Conservation (phyloP, 2,329 filamentous ascomycete genomes). For the Lachnellula subtilissima region DNA sequence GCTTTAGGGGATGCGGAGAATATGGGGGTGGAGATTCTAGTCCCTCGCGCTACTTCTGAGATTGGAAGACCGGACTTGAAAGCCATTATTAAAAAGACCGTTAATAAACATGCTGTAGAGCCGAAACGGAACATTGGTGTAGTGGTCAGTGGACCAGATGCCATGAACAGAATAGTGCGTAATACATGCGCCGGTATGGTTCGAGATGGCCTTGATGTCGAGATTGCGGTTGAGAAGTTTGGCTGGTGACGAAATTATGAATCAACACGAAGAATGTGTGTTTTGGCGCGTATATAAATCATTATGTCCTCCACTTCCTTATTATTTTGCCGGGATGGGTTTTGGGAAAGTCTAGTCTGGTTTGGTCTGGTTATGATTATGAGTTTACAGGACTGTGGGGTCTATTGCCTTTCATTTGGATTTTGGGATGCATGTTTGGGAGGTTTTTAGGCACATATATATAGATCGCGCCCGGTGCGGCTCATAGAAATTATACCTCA, state of each 20-base stretch:
- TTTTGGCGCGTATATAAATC: background rate
- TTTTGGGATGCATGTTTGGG: no score
- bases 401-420: no score
- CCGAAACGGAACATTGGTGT: slow-evolving; percentile 39
- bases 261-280: background rate
- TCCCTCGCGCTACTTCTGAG: slow-evolving; percentile 50
- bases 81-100: slow-evolving; percentile 37
- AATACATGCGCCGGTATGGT: slow-evolving; percentile 51
- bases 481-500: background rate
- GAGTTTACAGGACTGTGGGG: no score
- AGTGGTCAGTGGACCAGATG: slow-evolving; percentile 59
- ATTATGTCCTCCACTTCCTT: background rate
- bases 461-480: background rate
- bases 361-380: no score
- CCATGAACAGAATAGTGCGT: slow-evolving; percentile 54
- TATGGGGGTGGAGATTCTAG: slow-evolving; percentile 46
- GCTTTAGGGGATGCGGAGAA: slow-evolving; percentile 45
- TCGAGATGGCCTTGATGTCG: slow-evolving; percentile 43
- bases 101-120: slow-evolving; percentile 20
- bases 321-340: no score
- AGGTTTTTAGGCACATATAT: no score
- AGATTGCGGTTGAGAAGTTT: slow-evolving; percentile 61
- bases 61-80: slow-evolving; percentile 50
- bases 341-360: no score
- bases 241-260: slow-evolving; percentile 46